phyloP scores from a whole-genome alignment of 106 monocot species.

The Apostasia ramifera region DNA sequence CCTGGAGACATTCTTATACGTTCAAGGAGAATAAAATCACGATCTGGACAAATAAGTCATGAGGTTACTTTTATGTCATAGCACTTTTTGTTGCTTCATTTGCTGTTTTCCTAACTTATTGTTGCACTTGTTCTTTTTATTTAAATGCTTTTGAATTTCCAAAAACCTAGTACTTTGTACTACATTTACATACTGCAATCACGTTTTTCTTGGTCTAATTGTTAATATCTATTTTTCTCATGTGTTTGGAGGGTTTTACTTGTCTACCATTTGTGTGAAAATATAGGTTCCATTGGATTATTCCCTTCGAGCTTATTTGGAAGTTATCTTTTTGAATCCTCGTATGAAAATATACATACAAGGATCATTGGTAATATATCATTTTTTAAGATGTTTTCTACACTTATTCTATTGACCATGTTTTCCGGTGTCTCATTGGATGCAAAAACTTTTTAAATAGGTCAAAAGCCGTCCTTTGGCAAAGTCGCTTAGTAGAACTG shows the following conservation, averaged over 20 bases:
- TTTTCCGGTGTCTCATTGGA: background rate
- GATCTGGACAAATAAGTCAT: slow-evolving; percentile 61
- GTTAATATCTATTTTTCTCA: background rate
- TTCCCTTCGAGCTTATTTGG: slow-evolving; percentile 68
- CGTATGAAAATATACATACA: slow-evolving; percentile 71
- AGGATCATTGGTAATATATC: slow-evolving; percentile 44
- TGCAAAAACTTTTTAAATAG: slow-evolving; percentile 20
- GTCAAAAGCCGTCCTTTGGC: slow-evolving; percentile 55
- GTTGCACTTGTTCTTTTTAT: background rate
- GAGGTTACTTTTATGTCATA: slow-evolving; percentile 22
- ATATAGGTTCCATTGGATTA: slow-evolving; percentile 73
- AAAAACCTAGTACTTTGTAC: background rate
- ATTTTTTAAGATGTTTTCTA: background rate
- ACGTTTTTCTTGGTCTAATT: background rate
- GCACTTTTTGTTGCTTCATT: background rate
- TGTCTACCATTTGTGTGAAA: background rate
- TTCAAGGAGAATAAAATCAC: slow-evolving; percentile 62
- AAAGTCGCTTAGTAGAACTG: slow-evolving; percentile 46
- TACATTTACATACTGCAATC: background rate
- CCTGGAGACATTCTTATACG: slow-evolving; percentile 60
- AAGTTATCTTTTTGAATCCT: slow-evolving; percentile 74
- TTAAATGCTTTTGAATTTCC: background rate
- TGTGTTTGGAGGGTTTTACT: background rate
- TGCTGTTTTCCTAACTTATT: background rate
- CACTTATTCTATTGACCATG: background rate